Evolutionary conservation across 805 yeast genomes (phyloP).

Genomic region (Isabelozyma heimii): DNA sequence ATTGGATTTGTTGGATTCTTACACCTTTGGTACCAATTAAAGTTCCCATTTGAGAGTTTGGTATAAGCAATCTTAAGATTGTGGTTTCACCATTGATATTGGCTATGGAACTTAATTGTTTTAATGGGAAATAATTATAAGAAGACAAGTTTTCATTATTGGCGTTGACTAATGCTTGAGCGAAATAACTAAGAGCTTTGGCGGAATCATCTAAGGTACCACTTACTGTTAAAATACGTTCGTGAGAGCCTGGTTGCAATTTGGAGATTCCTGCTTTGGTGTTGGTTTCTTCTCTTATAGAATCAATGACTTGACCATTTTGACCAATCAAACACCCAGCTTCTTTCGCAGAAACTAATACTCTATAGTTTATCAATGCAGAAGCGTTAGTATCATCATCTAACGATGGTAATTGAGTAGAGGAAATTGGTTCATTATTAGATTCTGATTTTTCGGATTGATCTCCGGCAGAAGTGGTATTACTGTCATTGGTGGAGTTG

Average conservation of each 20-base stretch:
- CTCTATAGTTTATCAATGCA: conserved; percentile 42
- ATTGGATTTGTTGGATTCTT: conserved; percentile 77
- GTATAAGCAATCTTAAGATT: conserved; percentile 66
- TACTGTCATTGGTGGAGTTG: neutral
- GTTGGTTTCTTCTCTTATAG: conserved; percentile 67
- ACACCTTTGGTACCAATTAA: conserved; percentile 82
- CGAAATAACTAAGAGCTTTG: conserved; percentile 65
- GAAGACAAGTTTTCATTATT: conserved; percentile 26
- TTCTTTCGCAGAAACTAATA: conserved; percentile 78
- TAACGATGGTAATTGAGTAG: conserved; percentile 25
- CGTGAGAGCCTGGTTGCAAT: conserved; percentile 75
- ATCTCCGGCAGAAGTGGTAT: neutral
- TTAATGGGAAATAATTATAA: conserved; percentile 58
- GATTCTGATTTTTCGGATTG: neutral
- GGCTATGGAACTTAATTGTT: conserved; percentile 54
- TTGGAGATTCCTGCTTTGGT: conserved; percentile 88
- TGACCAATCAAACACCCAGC: conserved; percentile 90
- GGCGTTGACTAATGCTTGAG: conserved; percentile 57
- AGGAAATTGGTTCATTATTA: conserved; percentile 3
- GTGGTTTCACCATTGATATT: conserved; percentile 50
- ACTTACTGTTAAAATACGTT: conserved; percentile 75
- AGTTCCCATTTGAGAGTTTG: conserved; percentile 86
- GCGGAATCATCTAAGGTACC: conserved; percentile 72
- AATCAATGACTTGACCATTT: conserved; percentile 74
- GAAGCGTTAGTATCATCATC: conserved; percentile 22